Conservation (phyloP, 192 early-diverging fungal species). For the Pilobolus umbonatus region DNA sequence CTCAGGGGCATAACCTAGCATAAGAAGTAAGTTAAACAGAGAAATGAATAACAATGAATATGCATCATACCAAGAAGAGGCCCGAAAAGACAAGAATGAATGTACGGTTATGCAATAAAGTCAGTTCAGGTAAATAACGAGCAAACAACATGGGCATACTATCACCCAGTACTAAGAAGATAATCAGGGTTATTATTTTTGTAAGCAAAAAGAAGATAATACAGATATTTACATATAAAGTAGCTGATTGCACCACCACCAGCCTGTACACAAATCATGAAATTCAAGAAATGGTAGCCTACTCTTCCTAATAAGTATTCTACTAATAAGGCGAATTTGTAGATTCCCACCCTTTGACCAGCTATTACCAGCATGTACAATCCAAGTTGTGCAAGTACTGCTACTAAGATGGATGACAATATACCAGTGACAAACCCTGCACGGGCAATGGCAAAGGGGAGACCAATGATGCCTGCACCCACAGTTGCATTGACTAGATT, state of each 20-base stretch:
- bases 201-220: not conserved
- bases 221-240: slow-evolving; percentile 42
- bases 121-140: slow-evolving; percentile 26
- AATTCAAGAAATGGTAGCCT: slow-evolving; percentile 51
- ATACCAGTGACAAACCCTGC: slow-evolving; percentile 60
- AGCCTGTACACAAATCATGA: slow-evolving; percentile 54
- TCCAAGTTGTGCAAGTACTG: slow-evolving; percentile 46
- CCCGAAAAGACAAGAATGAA: slow-evolving; percentile 35
- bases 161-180: slow-evolving; percentile 47
- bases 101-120: slow-evolving; percentile 21
- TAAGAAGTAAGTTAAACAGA: not conserved
- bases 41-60: not conserved
- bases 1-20: slow-evolving; percentile 53
- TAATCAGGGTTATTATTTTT: not conserved
- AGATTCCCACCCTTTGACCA: slow-evolving; percentile 51
- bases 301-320: slow-evolving; percentile 47
- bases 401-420: slow-evolving; percentile 39
- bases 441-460: slow-evolving; percentile 61
- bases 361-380: slow-evolving; percentile 54
- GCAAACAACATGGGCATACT: slow-evolving; percentile 40
- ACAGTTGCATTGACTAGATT: slow-evolving; percentile 70
- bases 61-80: slow-evolving; percentile 16
- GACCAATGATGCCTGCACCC: slow-evolving; percentile 58
- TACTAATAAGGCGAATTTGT: slow-evolving; percentile 52
- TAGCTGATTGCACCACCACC: slow-evolving; percentile 60